Base-by-base conservation (phyloP, 225 moss, liverwort and hornwort genomes). In the Physcomitrium patens region DNA sequence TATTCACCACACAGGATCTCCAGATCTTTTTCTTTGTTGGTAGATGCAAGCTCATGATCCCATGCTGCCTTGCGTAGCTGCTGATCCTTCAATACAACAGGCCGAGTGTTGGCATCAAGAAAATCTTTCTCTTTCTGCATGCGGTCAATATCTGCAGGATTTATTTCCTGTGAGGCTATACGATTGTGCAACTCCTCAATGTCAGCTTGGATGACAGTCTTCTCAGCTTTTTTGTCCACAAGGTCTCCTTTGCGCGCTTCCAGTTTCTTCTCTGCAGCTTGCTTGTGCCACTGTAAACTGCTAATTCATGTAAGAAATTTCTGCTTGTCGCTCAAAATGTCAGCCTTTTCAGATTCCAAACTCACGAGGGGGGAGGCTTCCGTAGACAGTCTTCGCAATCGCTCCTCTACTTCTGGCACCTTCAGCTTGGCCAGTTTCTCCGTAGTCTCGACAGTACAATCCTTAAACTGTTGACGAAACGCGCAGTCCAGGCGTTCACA, bases 71-170 rank as follows among this genome's bases (percentile, higher is more conserved):
- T 92, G 22, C 87, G 89, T 48, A 95, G 86, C 68, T 93, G 90
- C 81, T 88, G 89, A 51, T 86, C 91, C 75, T 90, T 90, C 19
- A 61, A 76, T 22, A 68, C 68, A 7, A 89, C 80, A 12, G 91
- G 87, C 66, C 91, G 82, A 70, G 91, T 79, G 45, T 86, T 89
- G 37, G 86, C 82, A 60, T 90, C 85, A 16, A 93, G 77, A 60
- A 94, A 79, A 54, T 95, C 90, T 65, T 78, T 85, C 83, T 99
- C 94, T 55, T 90, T 93, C 76, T 87, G 79, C 95, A 94, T 89
- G 24, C 90, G 94, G 70, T 93, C 91, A 28, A 91, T 86, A 75
- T 91, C 91, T 11, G 83, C 85, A 15, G 84, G 81, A 71, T 99
- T 90, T 14, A 91, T 81, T 68, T 89, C 85, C 80, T 99, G 97